Evolutionary conservation across 2,329 filamentous ascomycete genomes (phyloP), one percentile per base, ranked within the genome.

Genomic region (Stemphylium lycopersici): DNA sequence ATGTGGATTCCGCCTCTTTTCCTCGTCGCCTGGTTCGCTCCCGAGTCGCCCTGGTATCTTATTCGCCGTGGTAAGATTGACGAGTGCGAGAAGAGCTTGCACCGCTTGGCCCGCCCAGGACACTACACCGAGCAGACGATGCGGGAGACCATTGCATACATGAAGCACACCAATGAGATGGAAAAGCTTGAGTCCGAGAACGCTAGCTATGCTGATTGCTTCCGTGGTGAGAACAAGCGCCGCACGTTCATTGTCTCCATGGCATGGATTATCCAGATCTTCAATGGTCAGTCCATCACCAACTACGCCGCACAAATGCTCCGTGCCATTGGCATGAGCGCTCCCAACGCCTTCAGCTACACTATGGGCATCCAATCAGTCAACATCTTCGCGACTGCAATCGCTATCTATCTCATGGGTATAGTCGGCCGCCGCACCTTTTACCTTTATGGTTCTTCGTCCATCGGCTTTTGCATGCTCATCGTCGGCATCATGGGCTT

Each of bases 121-220:
- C 77, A 78, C 44, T 85, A 89, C 58, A 86, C 84, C 1, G 82
- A 87, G 33, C 38, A 48, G 15, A 52, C 40, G n/a, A 52, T 47
- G 44, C 44, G 44, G 6, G 46, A 56, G 32, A 93, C 89, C 0
- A 81, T 95, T 53, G 86, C 88, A 62, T 92, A 93, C 88, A 95
- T 96, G 88, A 84, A 90, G 1, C 89, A 93, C 68, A 95, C 90
- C 1, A 91, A 88, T 1, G 87, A 87, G 0, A 78, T 93, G 11
- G 91, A 95, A 71, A 81, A 89, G 67, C 77, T 84, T 73, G 88
- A 90, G 34, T 37, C 46, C 43, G 77, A 79, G 12, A 90, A 90
- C 38, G 84, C 89, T 10, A 86, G 82, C 44, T 95, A 93, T 73
- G 76, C 83, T 65, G 90, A 95, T 71, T 95, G 90, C 77, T 93